A percentile compares a stretch with the other conserved stretches of the same genome.
These are phyloP conservation scores for Golubevia sp. DNA, from an alignment of 1,284 basidiomycete species.

Conservation along the genomic window DNA sequence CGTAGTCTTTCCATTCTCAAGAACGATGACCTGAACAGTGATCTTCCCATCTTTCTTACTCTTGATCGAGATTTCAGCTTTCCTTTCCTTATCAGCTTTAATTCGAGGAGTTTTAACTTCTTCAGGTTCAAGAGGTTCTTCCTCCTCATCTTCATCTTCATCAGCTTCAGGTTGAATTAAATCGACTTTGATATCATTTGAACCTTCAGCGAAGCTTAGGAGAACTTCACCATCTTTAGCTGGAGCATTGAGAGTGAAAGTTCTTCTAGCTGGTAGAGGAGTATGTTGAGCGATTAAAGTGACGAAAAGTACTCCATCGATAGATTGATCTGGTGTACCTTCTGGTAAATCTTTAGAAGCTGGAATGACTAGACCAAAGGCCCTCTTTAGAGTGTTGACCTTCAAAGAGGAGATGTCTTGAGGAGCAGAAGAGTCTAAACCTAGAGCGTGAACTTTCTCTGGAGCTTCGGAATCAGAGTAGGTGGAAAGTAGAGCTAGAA, in stretches of 20 bases:
- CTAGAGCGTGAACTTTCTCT: slow-evolving; percentile 27
- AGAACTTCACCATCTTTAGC: slow-evolving; percentile 67
- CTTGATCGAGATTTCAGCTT: slow-evolving; percentile 21
- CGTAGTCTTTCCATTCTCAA: slow-evolving; percentile 6
- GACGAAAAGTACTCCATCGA: slow-evolving; percentile 57
- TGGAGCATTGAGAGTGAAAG: slow-evolving; percentile 73
- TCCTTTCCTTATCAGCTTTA: slow-evolving; percentile 20
- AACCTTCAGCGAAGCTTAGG: slow-evolving; percentile 86
- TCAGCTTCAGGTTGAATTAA: slow-evolving; percentile 33
- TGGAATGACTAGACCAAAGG: slow-evolving; percentile 81
- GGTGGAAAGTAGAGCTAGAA: slow-evolving; percentile 31
- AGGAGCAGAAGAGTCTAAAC: slow-evolving; percentile 24
- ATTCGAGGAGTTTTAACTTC: slow-evolving; percentile 39
- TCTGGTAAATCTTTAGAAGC: slow-evolving; percentile 63
- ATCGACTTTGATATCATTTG: slow-evolving; percentile 77
- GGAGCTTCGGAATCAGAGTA: slow-evolving; percentile 33
- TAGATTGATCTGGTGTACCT: slow-evolving; percentile 65
- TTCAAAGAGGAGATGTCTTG: slow-evolving; percentile 62
- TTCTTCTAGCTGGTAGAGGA: slow-evolving; percentile 76
- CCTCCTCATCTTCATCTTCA: slow-evolving; percentile 66
- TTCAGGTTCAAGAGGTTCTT: slow-evolving; percentile 53
- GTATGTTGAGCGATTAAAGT: slow-evolving; percentile 72
- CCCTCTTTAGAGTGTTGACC: slow-evolving; percentile 55
- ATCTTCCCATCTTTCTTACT: slow-evolving; percentile 5
- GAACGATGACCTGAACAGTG: slow-evolving; percentile 6